Evolutionary conservation across 2,329 filamentous ascomycete genomes (phyloP).

Genomic region (Colletotrichum noveboracense): DNA sequence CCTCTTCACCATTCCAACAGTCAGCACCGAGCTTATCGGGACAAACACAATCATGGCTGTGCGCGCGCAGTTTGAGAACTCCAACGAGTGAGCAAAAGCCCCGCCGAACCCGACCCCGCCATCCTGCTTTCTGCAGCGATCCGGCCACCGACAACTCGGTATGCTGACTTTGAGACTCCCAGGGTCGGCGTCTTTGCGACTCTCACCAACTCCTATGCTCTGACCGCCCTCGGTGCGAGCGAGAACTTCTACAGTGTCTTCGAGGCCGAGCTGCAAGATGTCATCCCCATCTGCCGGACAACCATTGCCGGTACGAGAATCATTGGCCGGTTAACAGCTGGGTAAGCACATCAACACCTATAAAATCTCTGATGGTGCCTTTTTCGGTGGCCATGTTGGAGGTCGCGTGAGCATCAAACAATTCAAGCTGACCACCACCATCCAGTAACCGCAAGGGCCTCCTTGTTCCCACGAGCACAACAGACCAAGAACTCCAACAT

Average conservation of each 20-base stretch:
- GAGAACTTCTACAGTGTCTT: slow-evolving; percentile 99
- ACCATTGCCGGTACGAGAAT: slow-evolving; percentile 97
- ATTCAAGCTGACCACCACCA: slow-evolving; percentile 10
- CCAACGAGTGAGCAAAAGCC: slow-evolving; percentile 74
- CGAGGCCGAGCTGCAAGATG: slow-evolving; percentile 95
- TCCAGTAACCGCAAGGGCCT: slow-evolving; percentile 91
- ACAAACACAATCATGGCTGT: slow-evolving; percentile 61
- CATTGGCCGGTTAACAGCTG: slow-evolving; percentile 92
- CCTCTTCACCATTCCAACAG: neutral
- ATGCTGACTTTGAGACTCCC: slow-evolving; percentile 26
- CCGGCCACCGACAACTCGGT: slow-evolving; percentile 1
- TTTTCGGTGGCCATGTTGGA: neutral
- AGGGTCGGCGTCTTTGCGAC: slow-evolving; percentile 97
- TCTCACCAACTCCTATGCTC: slow-evolving; percentile 95
- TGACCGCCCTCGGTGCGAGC: slow-evolving; percentile 92
- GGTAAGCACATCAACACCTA: slow-evolving; percentile 53
- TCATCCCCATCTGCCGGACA: slow-evolving; percentile 95
- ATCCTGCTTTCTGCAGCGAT: slow-evolving; percentile 4
- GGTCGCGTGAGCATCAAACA: neutral
- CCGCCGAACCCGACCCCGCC: slow-evolving; percentile 28
- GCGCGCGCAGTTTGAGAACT: slow-evolving; percentile 84
- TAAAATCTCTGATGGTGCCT: neutral
- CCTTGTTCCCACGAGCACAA: slow-evolving; percentile 92
- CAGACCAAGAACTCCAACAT: slow-evolving; percentile 97
- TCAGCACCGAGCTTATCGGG: neutral